Evolutionary conservation across 2,329 filamentous ascomycete genomes (phyloP).

Genomic region (Fusarium sp.): DNA sequence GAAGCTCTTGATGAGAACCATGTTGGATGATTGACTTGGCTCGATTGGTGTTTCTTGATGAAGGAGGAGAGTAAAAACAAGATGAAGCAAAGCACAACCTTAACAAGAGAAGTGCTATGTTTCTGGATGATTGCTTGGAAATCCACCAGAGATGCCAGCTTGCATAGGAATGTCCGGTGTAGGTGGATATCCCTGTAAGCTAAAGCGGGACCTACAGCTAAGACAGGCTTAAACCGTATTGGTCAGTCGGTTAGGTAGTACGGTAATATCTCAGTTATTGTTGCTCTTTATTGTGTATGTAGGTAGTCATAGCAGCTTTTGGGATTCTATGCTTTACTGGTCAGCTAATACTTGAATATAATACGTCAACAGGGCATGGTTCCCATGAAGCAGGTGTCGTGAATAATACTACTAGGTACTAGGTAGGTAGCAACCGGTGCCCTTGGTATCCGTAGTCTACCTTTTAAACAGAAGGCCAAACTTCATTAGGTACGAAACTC

Average conservation of each 20-base stretch:
- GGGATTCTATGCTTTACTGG: no score
- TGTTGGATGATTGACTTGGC: conserved; percentile 46
- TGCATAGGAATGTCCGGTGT: conserved; percentile 39
- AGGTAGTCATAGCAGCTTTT: no score
- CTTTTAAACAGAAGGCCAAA: no score
- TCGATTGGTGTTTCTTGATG: neutral
- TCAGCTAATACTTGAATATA: no score
- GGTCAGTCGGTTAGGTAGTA: neutral
- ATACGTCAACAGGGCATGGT: no score
- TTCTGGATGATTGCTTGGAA: conserved; percentile 39
- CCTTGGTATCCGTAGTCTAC: no score
- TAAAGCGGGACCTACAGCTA: conserved; percentile 37
- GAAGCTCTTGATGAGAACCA: conserved; percentile 71
- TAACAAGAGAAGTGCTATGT: conserved; percentile 19
- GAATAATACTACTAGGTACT: no score
- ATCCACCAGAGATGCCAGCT: conserved; percentile 48
- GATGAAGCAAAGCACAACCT: conserved; percentile 19
- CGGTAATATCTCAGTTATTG: neutral
- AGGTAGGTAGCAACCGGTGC: no score
- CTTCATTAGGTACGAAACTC: neutral
- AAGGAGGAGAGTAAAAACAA: neutral
- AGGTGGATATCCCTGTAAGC: conserved; percentile 27
- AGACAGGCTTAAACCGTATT: conserved; percentile 31
- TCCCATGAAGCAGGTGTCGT: neutral
- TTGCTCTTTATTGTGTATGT: neutral